Percentiles rank a stretch among this genome's conserved stretches.
Evolutionary conservation across 208 protist species (phyloP).

Genomic region (Leishmania aethiopica): DNA sequence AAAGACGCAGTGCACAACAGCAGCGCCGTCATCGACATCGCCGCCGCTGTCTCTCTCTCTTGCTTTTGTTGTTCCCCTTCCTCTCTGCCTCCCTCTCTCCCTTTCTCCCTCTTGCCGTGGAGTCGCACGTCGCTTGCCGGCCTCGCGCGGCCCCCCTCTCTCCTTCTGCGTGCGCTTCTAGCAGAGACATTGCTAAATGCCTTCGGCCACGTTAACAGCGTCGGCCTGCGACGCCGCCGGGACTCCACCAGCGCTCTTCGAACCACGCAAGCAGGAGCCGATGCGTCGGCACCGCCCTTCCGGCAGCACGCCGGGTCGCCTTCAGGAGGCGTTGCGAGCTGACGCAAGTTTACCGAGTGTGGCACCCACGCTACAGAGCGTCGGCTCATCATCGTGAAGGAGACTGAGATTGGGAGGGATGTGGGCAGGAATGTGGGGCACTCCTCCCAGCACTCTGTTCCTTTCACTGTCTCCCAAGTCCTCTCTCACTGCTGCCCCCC

Average conservation of each 20-base stretch:
- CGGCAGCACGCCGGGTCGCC: slow-evolving; percentile 15
- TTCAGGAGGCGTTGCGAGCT: slow-evolving; percentile 1
- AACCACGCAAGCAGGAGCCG: slow-evolving; percentile 39
- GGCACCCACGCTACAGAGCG: slow-evolving; percentile 33
- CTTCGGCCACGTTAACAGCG: background rate
- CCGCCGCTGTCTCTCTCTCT: background rate
- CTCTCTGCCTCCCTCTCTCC: background rate
- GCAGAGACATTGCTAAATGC: background rate
- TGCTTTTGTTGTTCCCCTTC: background rate
- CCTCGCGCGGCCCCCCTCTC: background rate
- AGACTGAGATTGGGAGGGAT: too few species aligned
- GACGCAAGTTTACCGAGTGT: slow-evolving; percentile 4
- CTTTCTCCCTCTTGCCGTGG: background rate
- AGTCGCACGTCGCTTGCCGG: too few species aligned
- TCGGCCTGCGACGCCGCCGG: background rate
- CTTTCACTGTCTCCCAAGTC: background rate
- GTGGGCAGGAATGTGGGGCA: background rate
- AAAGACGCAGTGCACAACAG: background rate
- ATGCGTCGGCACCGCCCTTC: slow-evolving; percentile 30
- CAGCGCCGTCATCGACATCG: background rate
- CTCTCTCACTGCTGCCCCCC: background rate
- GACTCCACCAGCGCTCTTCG: slow-evolving; percentile 26
- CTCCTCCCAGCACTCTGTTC: background rate
- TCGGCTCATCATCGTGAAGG: slow-evolving; percentile 6
- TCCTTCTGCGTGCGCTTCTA: background rate